Evolutionary conservation across 768 basidiomycete species (phyloP).

Genomic region (Agaricus bisporus): DNA sequence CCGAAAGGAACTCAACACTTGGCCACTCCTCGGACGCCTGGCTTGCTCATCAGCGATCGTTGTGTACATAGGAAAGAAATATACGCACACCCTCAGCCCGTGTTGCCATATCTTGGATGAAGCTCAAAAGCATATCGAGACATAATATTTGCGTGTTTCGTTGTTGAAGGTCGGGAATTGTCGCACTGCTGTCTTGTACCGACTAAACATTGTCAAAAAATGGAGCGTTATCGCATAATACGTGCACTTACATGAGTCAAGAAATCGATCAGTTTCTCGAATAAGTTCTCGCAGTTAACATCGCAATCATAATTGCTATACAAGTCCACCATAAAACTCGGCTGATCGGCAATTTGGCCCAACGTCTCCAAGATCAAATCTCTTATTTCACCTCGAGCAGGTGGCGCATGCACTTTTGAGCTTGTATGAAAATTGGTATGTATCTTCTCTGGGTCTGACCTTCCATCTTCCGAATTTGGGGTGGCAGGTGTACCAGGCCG

Average conservation of each 20-base stretch:
- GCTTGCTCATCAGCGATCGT: constrained; percentile 11
- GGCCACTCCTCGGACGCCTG: constrained; percentile 57
- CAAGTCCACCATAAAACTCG: constrained; percentile 92
- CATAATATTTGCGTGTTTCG: constrained; percentile 83
- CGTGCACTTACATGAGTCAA: constrained; percentile 67
- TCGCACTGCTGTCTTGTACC: constrained; percentile 28
- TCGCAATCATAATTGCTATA: constrained; percentile 98
- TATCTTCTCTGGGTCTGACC: constrained; percentile 39
- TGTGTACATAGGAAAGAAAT: constrained; percentile 7
- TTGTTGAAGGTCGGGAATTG: constrained; percentile 53
- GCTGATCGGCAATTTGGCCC: constrained; percentile 70
- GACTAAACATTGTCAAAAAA: constrained; percentile 73
- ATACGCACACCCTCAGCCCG: constrained; percentile 47
- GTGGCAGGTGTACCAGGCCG: constrained; percentile 45
- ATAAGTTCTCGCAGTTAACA: constrained; percentile 93
- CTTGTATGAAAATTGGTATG: constrained; percentile 27
- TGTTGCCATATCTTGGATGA: constrained; percentile 82
- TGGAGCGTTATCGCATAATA: not conserved
- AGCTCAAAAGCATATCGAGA: constrained; percentile 80
- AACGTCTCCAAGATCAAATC: constrained; percentile 89
- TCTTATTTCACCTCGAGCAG: constrained; percentile 81
- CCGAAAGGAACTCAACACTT: constrained; percentile 35
- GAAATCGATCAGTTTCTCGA: constrained; percentile 85
- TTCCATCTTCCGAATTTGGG: constrained; percentile 31
- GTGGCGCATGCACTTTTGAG: constrained; percentile 56